These are phyloP conservation scores for Suillus subaureus DNA, from an alignment of 768 basidiomycete genomes.

Conservation along the genomic window DNA sequence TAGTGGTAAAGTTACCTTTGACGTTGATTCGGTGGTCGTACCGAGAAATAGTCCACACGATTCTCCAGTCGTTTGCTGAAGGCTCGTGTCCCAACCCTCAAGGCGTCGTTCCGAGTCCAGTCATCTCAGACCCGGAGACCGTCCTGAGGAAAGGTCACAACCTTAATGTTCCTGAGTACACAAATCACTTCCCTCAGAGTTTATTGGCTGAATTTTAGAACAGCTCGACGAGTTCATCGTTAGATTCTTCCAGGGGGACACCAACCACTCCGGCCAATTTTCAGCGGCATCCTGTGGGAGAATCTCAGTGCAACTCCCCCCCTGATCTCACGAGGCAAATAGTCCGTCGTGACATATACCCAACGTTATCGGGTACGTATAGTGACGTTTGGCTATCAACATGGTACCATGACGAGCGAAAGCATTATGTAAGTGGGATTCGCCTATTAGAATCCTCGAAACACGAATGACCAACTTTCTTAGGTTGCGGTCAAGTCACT, in stretches of 20 bases:
- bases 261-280: not conserved
- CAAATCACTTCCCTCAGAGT: not conserved
- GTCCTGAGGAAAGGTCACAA: not conserved
- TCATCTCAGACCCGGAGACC: not conserved
- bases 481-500: conserved; percentile 5
- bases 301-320: not conserved
- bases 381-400: not conserved
- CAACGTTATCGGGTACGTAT: not conserved
- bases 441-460: not conserved
- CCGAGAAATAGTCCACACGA: not conserved
- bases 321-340: not conserved
- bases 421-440: not conserved
- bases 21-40: not conserved
- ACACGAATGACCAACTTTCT: not conserved
- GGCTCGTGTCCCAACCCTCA: not conserved
- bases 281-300: not conserved
- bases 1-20: not conserved
- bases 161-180: not conserved
- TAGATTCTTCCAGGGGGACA: not conserved
- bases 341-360: not conserved
- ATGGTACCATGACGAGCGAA: not conserved
- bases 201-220: not conserved
- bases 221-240: not conserved
- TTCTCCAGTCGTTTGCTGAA: not conserved
- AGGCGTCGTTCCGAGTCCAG: not conserved